A percentile compares a stretch with the other conserved stretches of the same genome.
These are phyloP conservation scores for Dovyalis caffra DNA, from an alignment of 345 rosid genomes.

Conservation along the genomic window DNA sequence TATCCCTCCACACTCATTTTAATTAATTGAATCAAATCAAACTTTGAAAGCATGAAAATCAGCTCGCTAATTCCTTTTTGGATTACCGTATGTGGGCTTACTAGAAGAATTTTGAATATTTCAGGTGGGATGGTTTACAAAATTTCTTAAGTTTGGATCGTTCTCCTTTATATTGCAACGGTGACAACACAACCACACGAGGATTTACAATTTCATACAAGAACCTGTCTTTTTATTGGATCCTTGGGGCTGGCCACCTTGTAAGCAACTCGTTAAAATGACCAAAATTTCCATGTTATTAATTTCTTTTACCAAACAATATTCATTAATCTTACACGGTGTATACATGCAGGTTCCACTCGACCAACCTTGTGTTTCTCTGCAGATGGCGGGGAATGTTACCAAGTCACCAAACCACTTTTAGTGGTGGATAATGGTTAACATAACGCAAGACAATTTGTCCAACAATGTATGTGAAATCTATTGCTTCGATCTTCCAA, in stretches of 20 bases:
- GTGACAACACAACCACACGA: conserved; percentile 20
- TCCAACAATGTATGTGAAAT: too few relatives aligned
- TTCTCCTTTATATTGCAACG: conserved; percentile 32
- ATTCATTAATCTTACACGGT: background rate
- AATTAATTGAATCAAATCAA: background rate
- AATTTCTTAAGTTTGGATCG: conserved; percentile 18
- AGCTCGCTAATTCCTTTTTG: background rate
- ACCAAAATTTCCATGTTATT: background rate
- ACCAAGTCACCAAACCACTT: conserved; percentile 35
- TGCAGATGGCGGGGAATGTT: conserved; percentile 40
- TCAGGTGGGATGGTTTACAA: conserved; percentile 41
- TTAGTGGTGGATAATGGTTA: background rate
- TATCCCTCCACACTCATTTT: background rate
- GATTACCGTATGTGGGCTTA: background rate
- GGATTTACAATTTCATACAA: conserved; percentile 31
- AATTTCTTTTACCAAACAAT: background rate
- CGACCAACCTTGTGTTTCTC: conserved; percentile 42
- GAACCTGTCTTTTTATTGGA: conserved; percentile 41
- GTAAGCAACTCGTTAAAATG: conserved; percentile 13
- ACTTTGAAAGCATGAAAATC: too few relatives aligned
- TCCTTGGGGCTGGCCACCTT: conserved; percentile 46
- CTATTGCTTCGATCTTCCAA: too few relatives aligned
- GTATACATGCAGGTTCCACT: conserved; percentile 33
- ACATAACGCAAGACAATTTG: too few relatives aligned
- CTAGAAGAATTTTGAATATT: background rate